Evolutionary conservation across 306 rosid genomes (phyloP).

Genomic region (Potentilla sterilis): DNA sequence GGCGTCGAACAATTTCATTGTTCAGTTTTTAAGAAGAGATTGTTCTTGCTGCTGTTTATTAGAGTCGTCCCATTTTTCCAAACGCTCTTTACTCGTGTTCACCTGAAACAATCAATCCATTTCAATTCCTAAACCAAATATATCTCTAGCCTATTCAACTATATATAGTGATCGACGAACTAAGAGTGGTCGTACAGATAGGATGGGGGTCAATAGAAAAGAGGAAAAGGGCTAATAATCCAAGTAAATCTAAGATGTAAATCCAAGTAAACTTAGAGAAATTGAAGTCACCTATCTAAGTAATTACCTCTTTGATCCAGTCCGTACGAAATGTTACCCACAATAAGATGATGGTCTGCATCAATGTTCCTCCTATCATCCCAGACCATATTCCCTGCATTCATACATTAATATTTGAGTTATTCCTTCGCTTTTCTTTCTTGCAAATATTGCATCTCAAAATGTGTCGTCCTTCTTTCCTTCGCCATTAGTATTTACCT

Average conservation of each 20-base stretch:
- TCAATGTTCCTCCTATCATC: constrained; percentile 71
- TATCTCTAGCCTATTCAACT: not conserved
- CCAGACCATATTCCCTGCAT: constrained; percentile 77
- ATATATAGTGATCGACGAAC: no score
- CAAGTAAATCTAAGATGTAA: no score
- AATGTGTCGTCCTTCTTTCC: no score
- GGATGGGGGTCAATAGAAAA: no score
- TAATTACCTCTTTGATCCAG: constrained; percentile 61
- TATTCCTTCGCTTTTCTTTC: no score
- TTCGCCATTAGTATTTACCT: constrained; percentile 32
- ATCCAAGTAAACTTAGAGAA: not conserved
- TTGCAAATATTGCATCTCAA: no score
- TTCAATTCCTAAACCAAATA: not conserved
- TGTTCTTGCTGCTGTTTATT: constrained; percentile 11
- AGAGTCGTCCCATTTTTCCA: constrained; percentile 44
- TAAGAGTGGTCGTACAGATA: no score
- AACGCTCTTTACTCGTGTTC: constrained; percentile 32
- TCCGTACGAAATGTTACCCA: constrained; percentile 67
- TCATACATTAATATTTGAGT: not conserved
- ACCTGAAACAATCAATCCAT: constrained; percentile 35
- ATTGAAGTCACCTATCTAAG: not conserved
- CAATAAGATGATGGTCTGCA: constrained; percentile 58
- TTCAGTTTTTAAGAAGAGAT: constrained; percentile 11
- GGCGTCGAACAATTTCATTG: not conserved
- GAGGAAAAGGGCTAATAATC: no score